phyloP scores from a whole-genome alignment of 2,329 filamentous ascomycete species.

The Pestalotiopsis sp. region DNA sequence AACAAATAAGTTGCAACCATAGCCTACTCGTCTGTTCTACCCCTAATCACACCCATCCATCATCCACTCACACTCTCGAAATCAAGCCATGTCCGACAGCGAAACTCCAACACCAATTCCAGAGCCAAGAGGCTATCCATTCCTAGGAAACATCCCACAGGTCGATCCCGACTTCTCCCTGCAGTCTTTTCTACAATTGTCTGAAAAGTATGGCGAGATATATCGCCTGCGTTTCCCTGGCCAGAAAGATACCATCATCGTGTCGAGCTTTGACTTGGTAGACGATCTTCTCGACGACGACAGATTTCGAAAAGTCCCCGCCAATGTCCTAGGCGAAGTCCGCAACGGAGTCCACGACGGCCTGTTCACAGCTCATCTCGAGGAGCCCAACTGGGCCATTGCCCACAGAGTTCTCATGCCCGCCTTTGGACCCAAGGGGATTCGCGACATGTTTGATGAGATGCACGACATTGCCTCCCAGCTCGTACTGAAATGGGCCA shows the following conservation, averaged over 20 bases:
- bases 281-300: constrained; percentile 65
- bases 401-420: constrained; percentile 55
- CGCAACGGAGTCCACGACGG: constrained; percentile 48
- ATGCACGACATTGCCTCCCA: constrained; percentile 54
- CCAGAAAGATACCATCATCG: background rate
- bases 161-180: constrained; percentile 9
- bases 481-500: constrained; percentile 55
- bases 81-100: background rate
- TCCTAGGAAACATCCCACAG: constrained; percentile 12
- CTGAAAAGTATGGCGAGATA: constrained; percentile 14
- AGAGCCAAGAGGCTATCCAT: constrained; percentile 10
- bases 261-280: constrained; percentile 52
- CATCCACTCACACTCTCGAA: background rate
- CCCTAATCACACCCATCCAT: background rate
- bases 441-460: constrained; percentile 55
- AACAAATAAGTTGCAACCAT: background rate
- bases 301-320: constrained; percentile 60
- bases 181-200: constrained; percentile 7
- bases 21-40: background rate
- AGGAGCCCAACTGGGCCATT: constrained; percentile 49
- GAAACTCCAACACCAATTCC: constrained; percentile 6
- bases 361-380: constrained; percentile 21
- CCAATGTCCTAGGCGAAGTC: constrained; percentile 49
- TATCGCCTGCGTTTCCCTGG: constrained; percentile 9
- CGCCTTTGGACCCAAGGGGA: constrained; percentile 53